Base-by-base conservation (phyloP, 345 rosid genomes). In the Euclidium syriacum region DNA sequence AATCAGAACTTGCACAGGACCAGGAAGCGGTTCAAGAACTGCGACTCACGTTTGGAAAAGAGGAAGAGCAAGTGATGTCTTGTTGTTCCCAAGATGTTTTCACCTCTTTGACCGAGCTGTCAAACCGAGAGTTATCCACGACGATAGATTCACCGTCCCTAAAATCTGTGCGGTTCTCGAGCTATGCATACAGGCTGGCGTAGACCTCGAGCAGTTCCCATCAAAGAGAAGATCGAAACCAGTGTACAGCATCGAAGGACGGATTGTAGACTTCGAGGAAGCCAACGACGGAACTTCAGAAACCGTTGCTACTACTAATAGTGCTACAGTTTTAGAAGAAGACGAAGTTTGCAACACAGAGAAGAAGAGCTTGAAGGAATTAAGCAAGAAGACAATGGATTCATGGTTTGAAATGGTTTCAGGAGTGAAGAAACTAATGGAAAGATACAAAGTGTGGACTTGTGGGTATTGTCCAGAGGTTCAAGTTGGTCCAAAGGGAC, bases 401-500 rank as follows among this genome's bases (percentile, higher is more conserved):
- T 77, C 77, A 23, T 86, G 96, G 94, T 77, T 83, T 47, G 81
- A 81, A 35, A 83, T 86, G 94, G 62, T 85, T 23, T 72, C 80
- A 39, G 95, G 95, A 30, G 83, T 75, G 6, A 80, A 61, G 65
- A 74, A 70, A 67, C 72, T 88, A 41, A 80, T 83, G 94, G 84
- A 77, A 57, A 76, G 73, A 59, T 86, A 86, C 67, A 75, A 48
- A 27, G 95, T 85, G 67, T 80, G 87, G 81, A 85, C 91, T 2
- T 91, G 91, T 38, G 95, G 92, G 25, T 86, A 82, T 34, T 86
- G 95, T 64, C 83, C 88, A 16, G 86, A 86, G 85, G 83, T 88
- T 70, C 96, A 91, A 75, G 96, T 91, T 7, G 92, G 98, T 54
- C 95, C 95, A 3, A 86, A 79, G 79, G 98, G 95, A 51, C 96